Conservation (phyloP, 108 stramenopile species). For the Skeletonema marinoi region DNA sequence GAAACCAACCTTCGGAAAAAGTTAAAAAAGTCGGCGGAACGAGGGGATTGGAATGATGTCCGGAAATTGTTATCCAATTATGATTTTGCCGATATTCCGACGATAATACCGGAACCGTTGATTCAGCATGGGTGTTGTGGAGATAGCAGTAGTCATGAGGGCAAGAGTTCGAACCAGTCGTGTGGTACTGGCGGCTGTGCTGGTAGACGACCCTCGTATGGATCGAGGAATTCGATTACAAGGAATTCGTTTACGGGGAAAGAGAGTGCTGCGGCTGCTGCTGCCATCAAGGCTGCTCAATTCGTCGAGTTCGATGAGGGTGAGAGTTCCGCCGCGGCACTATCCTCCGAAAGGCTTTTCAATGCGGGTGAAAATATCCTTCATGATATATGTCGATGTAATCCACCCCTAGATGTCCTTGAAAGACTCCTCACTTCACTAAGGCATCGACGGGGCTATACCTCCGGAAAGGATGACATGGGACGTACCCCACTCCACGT, state of each 20-base stretch:
- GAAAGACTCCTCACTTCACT: conserved; percentile 20
- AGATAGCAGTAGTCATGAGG: too few species aligned
- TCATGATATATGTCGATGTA: conserved; percentile 34
- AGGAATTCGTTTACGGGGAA: conserved; percentile 9
- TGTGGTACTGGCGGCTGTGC: not conserved
- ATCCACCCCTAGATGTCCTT: conserved; percentile 31
- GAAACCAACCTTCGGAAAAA: conserved; percentile 36
- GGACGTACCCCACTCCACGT: conserved; percentile 41
- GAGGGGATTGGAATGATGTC: conserved; percentile 23
- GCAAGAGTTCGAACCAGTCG: too few species aligned
- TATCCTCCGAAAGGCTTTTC: not conserved
- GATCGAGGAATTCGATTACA: conserved; percentile 10
- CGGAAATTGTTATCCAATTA: conserved; percentile 16
- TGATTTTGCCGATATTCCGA: conserved; percentile 16
- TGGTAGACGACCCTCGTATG: conserved; percentile 26
- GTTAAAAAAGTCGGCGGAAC: conserved; percentile 14
- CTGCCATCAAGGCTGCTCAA: conserved; percentile 9
- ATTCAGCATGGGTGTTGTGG: too few species aligned
- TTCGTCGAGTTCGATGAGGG: not conserved
- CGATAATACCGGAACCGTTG: conserved; percentile 3
- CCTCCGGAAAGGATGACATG: conserved; percentile 17
- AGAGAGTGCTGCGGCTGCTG: conserved; percentile 27
- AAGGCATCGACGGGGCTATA: conserved; percentile 14
- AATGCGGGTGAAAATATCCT: conserved; percentile 38
- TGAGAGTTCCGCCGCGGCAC: not conserved